phyloP scores from a whole-genome alignment of 352 stramenopile species.

The Phytophthora hibernalis region DNA sequence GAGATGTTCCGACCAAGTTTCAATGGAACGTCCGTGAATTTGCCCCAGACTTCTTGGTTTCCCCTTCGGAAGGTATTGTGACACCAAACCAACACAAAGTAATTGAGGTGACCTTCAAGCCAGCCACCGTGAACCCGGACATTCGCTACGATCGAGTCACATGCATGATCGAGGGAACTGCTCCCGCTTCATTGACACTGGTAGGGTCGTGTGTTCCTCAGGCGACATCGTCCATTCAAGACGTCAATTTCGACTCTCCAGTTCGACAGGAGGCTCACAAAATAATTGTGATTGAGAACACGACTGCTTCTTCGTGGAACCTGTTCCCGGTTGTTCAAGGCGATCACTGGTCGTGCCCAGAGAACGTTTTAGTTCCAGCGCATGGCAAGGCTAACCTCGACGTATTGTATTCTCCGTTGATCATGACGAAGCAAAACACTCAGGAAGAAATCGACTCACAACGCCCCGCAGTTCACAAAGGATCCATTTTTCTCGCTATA shows the following conservation, averaged over 20 bases:
- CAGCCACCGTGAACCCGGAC: slow-evolving; percentile 77
- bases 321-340: slow-evolving; percentile 88
- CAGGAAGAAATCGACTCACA: slow-evolving; percentile 27
- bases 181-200: slow-evolving; percentile 75
- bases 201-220: slow-evolving; percentile 90
- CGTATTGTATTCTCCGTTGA: slow-evolving; percentile 84
- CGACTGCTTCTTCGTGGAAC: slow-evolving; percentile 83
- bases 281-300: slow-evolving; percentile 83
- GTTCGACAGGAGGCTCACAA: slow-evolving; percentile 79
- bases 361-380: slow-evolving; percentile 84
- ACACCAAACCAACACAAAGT: slow-evolving; percentile 86
- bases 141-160: slow-evolving; percentile 87
- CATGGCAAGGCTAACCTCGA: slow-evolving; percentile 66
- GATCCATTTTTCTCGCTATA: slow-evolving; percentile 91
- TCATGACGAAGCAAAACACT: slow-evolving; percentile 76
- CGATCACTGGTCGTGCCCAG: slow-evolving; percentile 85
- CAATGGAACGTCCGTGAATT: slow-evolving; percentile 85
- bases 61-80: slow-evolving; percentile 83
- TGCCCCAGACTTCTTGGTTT: slow-evolving; percentile 82
- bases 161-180: slow-evolving; percentile 68
- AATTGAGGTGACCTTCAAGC: slow-evolving; percentile 93
- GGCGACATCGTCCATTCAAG: slow-evolving; percentile 86
- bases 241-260: slow-evolving; percentile 83
- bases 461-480: slow-evolving; percentile 66
- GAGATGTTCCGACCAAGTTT: slow-evolving; percentile 91